Evolutionary conservation across 1,284 basidiomycete genomes (phyloP), one percentile per base, ranked within the genome.

Genomic region (Rhodotorula mucilaginosa): DNA sequence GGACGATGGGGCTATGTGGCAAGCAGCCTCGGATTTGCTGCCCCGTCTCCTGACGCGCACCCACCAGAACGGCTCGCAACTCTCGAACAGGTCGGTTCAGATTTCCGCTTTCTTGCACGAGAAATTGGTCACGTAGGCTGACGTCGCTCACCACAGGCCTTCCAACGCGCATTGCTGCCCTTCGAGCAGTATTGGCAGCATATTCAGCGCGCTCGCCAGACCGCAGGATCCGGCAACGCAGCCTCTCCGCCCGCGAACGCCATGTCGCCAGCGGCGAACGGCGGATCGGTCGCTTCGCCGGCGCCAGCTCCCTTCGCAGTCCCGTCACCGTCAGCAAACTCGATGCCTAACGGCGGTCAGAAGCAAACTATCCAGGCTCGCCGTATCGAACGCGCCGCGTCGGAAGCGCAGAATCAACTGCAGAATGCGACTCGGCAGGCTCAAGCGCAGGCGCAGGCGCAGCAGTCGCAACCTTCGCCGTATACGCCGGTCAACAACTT

Each of bases 181-280:
- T 76, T 76, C 70, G 73, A 76, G 60, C 65, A 66, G 29, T n/a
- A 21, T n/a, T 61, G 72, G 67, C 16, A 34, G 2, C 65, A 71
- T 16, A 46, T 65, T n/a, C 70, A 65, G 58, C 23, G 23, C 44
- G 47, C 10, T 26, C 29, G 49, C 64, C 52, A n/a, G 39, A 46
- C 2, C 6, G 49, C 49, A 59, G 39, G 54, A 47, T 39, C 63
- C 31, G 19, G 29, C 23, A 23, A 34, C 49, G 49, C 65, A 39
- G 39, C 31, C 26, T 56, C 54, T 15, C 54, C 54, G 54, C 8
- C 54, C 26, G 54, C 54, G 29, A 56, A 56, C 54, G 54, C 54
- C 16, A 56, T 56, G 54, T 56, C 58, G 3, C 48, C 34, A 6
- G 16, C 54, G 10, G 56, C 31, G 19, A 44, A 44, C 39, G 39